Evolutionary conservation across 2,329 filamentous ascomycete species (phyloP), one percentile per base, ranked within the genome.

Genomic region (Alternaria rosae): DNA sequence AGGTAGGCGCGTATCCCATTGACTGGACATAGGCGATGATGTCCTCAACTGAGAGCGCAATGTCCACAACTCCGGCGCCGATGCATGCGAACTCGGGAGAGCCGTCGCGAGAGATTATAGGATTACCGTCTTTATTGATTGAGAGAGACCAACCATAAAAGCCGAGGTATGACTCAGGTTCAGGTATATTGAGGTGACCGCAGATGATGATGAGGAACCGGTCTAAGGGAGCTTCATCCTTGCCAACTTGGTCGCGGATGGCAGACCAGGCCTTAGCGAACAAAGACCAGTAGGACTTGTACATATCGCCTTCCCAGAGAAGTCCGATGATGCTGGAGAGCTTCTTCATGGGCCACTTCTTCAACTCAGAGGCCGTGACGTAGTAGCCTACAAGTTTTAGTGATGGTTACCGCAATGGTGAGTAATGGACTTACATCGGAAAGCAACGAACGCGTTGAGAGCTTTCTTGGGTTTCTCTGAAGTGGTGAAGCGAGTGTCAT

Each of bases 211-310:
- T 63, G 47, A 87, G 78, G 74, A 86, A 87, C 10, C 78, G 72
- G 50, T 83, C 79, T 38, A 87, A 77, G 45, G 82, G 78, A 23
- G 84, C 80, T 30, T 81, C 77, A 21, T 78, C 74, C 64, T 83
- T 82, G 68, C 84, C 83, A 54, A 83, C 72, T 45, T 82, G 77
- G 67, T 87, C 85, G 50, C 85, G 82, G 50, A 86, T 79, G 62
- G 82, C 80, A 30, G 85, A 87, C 79, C 86, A 88, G 17, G 85
- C 83, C 70, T 85, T 86, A 50, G 85, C 83, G 59, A 87, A 74
- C 61, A 87, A 76, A 50, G 79, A 79, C 85, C 85, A 87, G 66
- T 85, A 82, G 61, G 81, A 79, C 68, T 85, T 82, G 77, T 82
- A 83, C 48, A 78, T 79, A 65, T 87, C 85, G 35, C 78, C 75